phyloP scores from a whole-genome alignment of 148 eudicot species.

The Polygonum aviculare region DNA sequence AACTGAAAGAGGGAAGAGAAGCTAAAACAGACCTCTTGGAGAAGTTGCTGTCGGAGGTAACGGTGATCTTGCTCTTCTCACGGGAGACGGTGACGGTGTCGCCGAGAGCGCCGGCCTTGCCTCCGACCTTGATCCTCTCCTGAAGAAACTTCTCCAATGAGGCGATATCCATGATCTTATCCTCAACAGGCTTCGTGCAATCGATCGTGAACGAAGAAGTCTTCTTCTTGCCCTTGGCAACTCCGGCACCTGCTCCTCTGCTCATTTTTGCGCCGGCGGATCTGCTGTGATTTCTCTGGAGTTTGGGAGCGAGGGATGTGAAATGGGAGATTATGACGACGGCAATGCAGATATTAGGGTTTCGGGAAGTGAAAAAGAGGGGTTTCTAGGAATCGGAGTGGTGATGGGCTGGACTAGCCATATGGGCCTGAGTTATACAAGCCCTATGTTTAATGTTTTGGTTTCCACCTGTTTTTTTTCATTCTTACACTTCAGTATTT shows the following conservation, averaged over 20 bases:
- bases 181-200: constrained; percentile 66
- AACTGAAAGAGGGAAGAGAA: background rate
- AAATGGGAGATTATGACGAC: background rate
- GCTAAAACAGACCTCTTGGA: constrained; percentile 40
- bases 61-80: constrained; percentile 62
- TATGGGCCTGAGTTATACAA: background rate
- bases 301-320: background rate
- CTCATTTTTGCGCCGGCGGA: constrained; percentile 35
- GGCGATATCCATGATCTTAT: constrained; percentile 71
- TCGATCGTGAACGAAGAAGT: constrained; percentile 46
- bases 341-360: background rate
- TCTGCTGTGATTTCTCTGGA: background rate
- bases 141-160: constrained; percentile 71
- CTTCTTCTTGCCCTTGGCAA: constrained; percentile 59
- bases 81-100: constrained; percentile 54
- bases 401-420: background rate
- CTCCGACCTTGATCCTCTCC: constrained; percentile 67
- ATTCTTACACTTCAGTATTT: too few relatives aligned
- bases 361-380: background rate
- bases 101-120: constrained; percentile 69
- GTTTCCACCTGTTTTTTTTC: too few relatives aligned
- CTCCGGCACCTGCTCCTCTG: constrained; percentile 27
- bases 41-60: constrained; percentile 48
- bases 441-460: too few relatives aligned
- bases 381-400: background rate